A percentile compares a stretch with the other conserved stretches of the same genome.
These are phyloP conservation scores for Ascochyta clinopodiicola DNA, from an alignment of 2,329 filamentous ascomycete species.

Conservation along the genomic window DNA sequence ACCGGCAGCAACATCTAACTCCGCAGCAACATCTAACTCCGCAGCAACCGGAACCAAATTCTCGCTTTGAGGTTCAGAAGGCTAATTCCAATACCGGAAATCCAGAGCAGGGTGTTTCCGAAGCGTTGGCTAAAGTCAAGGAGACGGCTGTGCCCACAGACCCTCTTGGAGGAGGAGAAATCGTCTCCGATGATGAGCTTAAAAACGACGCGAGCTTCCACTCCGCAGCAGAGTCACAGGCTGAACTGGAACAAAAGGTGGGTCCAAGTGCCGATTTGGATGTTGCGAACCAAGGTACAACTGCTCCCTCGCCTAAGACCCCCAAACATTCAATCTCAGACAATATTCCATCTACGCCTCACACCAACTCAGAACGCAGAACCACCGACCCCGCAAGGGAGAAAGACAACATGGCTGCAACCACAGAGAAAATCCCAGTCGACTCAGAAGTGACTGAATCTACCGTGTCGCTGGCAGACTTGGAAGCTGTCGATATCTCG, in stretches of 20 bases:
- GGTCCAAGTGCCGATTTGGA: neutral
- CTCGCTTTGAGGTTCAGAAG: neutral
- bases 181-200: conserved; percentile 30
- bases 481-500: neutral
- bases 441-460: neutral
- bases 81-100: neutral
- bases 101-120: neutral
- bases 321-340: neutral
- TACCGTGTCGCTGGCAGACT: neutral
- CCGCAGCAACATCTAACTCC: neutral
- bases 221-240: conserved; percentile 30
- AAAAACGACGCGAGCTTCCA: conserved; percentile 35
- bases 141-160: neutral
- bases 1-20: neutral
- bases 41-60: neutral
- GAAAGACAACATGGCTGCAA: conserved; percentile 1
- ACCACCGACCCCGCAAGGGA: neutral
- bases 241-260: conserved; percentile 14
- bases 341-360: neutral
- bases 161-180: conserved; percentile 1
- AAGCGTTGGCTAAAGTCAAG: neutral
- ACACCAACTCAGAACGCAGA: neutral
- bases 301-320: neutral
- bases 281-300: conserved; percentile 12
- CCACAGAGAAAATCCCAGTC: neutral